A percentile compares a stretch with the other conserved stretches of the same genome.
phyloP scores from a whole-genome alignment of 805 yeast species.

The Scheffersomyces spartinae region DNA sequence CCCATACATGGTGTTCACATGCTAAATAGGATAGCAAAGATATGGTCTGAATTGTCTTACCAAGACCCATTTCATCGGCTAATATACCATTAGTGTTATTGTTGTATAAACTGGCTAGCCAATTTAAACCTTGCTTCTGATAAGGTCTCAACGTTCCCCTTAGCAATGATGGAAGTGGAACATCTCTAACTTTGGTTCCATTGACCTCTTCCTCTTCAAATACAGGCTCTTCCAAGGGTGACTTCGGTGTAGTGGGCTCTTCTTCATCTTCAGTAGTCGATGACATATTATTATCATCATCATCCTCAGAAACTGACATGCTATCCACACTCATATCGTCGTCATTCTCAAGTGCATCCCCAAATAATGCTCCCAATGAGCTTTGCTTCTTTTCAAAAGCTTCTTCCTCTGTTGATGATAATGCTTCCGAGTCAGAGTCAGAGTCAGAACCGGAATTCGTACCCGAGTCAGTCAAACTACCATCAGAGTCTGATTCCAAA shows the following conservation, averaged over 20 bases:
- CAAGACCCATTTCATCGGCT: constrained; percentile 99
- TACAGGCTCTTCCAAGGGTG: background rate
- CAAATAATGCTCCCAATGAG: constrained; percentile 9
- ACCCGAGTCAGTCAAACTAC: constrained; percentile 5
- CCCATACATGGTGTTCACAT: constrained; percentile 91
- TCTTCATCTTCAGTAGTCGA: constrained; percentile 15
- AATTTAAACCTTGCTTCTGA: constrained; percentile 92
- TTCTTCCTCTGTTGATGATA: constrained; percentile 5
- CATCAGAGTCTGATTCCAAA: constrained; percentile 7
- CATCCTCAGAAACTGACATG: constrained; percentile 9
- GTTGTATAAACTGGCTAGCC: constrained; percentile 91
- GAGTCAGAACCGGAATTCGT: constrained; percentile 8
- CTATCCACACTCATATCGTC: constrained; percentile 7
- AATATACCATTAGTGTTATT: constrained; percentile 91
- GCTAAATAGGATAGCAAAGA: constrained; percentile 80
- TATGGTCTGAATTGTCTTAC: constrained; percentile 94
- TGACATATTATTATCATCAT: constrained; percentile 11
- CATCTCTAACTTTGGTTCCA: constrained; percentile 41
- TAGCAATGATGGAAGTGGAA: constrained; percentile 64
- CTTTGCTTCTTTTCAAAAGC: constrained; percentile 7
- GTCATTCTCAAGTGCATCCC: constrained; percentile 5
- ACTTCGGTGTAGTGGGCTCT: constrained; percentile 20
- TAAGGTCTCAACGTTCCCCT: constrained; percentile 81
- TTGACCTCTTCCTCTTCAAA: constrained; percentile 21
- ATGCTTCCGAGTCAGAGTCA: constrained; percentile 2